Percentiles rank a stretch among this genome's conserved stretches.
Conservation (phyloP, 2,329 filamentous ascomycete species). For the Aspergillus texensis region DNA sequence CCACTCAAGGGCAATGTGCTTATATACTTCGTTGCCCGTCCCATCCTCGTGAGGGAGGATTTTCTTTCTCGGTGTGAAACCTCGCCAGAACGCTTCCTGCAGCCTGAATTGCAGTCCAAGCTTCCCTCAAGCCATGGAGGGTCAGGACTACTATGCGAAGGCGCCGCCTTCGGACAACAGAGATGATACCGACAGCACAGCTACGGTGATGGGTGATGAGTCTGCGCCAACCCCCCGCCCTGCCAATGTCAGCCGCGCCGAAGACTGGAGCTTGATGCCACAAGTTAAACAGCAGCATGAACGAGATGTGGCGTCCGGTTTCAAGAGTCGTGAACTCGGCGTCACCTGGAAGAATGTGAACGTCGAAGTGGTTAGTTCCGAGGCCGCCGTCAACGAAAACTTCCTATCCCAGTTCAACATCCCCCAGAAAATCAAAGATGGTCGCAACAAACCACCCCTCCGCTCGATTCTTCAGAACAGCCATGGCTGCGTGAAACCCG, state of each 20-base stretch:
- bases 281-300: constrained; percentile 50
- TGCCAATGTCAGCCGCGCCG: constrained; percentile 23
- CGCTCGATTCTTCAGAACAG: constrained; percentile 67
- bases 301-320: constrained; percentile 50
- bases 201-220: constrained; percentile 31
- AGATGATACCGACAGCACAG: constrained; percentile 32
- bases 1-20: constrained; percentile 11
- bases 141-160: constrained; percentile 9
- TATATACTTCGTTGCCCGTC: constrained; percentile 16
- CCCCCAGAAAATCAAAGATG: constrained; percentile 56
- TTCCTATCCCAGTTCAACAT: constrained; percentile 63
- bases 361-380: constrained; percentile 63
- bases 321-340: constrained; percentile 58
- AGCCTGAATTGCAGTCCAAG: constrained; percentile 5
- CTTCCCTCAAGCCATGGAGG: constrained; percentile 17
- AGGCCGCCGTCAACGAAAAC: constrained; percentile 68
- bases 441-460: constrained; percentile 58
- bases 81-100: background rate
- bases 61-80: background rate
- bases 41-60: background rate
- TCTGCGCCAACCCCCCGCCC: constrained; percentile 13
- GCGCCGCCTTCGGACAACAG: constrained; percentile 15
- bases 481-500: constrained; percentile 70
- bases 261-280: constrained; percentile 55
- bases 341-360: constrained; percentile 67